These are phyloP conservation scores for Euphorbia corollata DNA, from an alignment of 441 rosid species.

Conservation along the genomic window DNA sequence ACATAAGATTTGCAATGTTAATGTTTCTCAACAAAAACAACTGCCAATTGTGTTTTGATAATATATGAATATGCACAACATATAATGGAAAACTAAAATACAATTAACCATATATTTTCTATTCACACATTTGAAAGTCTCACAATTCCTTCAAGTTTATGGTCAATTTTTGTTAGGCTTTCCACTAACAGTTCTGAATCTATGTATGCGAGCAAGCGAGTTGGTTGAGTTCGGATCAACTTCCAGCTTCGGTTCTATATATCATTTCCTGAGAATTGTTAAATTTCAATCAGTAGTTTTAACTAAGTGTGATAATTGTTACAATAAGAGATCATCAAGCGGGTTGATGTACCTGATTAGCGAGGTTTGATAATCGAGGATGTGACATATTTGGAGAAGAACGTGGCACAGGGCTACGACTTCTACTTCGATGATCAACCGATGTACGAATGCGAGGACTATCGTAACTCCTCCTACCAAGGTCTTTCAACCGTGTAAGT, in stretches of 20 bases:
- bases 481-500: conserved; percentile 15
- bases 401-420: conserved; percentile 11
- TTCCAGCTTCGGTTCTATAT: not conserved
- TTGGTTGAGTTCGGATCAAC: not conserved
- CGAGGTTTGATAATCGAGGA: not conserved
- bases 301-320: not conserved
- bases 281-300: not conserved
- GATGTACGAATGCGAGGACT: not conserved
- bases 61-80: not conserved
- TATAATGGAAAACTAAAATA: not conserved
- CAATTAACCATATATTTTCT: not conserved
- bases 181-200: conserved; percentile 3
- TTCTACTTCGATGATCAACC: not conserved
- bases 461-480: not conserved
- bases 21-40: not conserved
- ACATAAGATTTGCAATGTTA: conserved; percentile 8
- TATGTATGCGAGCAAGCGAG: not conserved
- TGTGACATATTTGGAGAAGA: not conserved
- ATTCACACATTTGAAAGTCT: too few species aligned
- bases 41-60: not conserved
- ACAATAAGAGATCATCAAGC: not conserved
- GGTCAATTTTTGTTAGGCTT: conserved; percentile 5
- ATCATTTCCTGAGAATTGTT: not conserved
- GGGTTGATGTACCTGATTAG: not conserved
- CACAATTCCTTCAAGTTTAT: too few species aligned